Evolutionary conservation across 192 early-diverging fungal genomes (phyloP), one percentile per base, ranked within the genome.

Genomic region (Coemansia sp.): DNA sequence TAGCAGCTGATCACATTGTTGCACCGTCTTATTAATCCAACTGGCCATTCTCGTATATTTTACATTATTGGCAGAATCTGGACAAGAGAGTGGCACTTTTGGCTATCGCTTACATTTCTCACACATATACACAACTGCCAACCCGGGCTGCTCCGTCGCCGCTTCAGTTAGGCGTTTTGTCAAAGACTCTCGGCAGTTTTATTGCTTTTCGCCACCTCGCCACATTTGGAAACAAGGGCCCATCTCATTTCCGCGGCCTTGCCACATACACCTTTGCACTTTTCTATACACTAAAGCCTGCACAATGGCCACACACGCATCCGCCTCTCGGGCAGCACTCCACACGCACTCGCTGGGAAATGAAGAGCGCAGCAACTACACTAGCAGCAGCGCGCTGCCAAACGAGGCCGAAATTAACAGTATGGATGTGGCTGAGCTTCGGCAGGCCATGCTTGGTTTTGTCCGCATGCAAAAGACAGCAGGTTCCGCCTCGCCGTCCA

Each of bases 351-450:
- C 72, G 20, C 44, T 61, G 4, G 23, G 59, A 17, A 36, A 51
- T 25, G 44, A 42, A 46, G 25, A 36, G 58, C 31, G 36, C 57
- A 15, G 52, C 25, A 31, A 21, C 36, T 51, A 71, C 61, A 42
- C 64, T 54, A 37, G 37, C 38, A 37, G 21, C 26, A 15, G 34
- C 12, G 59, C 38, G n/a, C 57, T 72, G 37, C 75, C 69, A 53
- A 65, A 78, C 49, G 69, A 78, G 66, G 70, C 62, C 46, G 75
- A 78, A 42, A 69, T 72, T 59, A 68, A 78, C 46, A 58, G 59
- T 19, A 78, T 78, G 75, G 66, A 55, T 60, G 75, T 66, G 75
- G 75, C 75, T 63, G 62, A 72, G 75, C 63, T 78, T 54, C 65
- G 75, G 17, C 56, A 71, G 34, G 37, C 56, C 40, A 50, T 72